Conservation (phyloP, 2,329 filamentous ascomycete genomes). For the Arthrobotrys megalospora region DNA sequence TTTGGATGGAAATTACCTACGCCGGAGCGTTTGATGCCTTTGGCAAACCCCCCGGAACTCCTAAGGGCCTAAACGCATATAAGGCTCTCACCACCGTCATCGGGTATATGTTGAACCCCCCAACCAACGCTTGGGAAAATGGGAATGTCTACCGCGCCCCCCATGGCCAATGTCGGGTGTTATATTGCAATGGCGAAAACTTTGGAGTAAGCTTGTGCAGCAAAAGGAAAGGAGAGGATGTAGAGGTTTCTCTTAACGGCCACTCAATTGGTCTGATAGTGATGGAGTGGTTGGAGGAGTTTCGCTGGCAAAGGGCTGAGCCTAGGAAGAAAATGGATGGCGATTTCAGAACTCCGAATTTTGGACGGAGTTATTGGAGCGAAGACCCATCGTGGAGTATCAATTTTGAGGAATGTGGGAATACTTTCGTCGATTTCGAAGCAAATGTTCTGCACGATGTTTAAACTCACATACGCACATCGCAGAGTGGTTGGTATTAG, state of each 20-base stretch:
- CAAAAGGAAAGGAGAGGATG: background rate
- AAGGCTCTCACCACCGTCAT: background rate
- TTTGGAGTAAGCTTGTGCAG: conserved; percentile 17
- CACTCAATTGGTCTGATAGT: background rate
- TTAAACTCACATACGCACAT: background rate
- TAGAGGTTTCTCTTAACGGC: background rate
- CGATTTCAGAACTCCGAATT: background rate
- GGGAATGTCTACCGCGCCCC: background rate
- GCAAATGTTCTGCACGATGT: background rate
- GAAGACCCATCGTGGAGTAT: conserved; percentile 19
- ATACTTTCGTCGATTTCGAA: background rate
- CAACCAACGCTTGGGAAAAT: background rate
- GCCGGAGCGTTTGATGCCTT: background rate
- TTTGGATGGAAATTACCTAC: background rate
- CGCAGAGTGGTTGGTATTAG: background rate
- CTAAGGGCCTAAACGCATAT: background rate
- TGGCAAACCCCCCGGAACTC: background rate
- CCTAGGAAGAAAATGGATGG: background rate
- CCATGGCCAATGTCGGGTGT: background rate
- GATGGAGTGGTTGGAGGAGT: background rate
- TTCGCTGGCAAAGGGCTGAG: background rate
- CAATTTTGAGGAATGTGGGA: conserved; percentile 9
- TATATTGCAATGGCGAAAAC: conserved; percentile 3
- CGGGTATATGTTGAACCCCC: background rate
- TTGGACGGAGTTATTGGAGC: conserved; percentile 16